Conservation (phyloP, 2,329 filamentous ascomycete genomes). For the Calcarisporium arbuscula region DNA sequence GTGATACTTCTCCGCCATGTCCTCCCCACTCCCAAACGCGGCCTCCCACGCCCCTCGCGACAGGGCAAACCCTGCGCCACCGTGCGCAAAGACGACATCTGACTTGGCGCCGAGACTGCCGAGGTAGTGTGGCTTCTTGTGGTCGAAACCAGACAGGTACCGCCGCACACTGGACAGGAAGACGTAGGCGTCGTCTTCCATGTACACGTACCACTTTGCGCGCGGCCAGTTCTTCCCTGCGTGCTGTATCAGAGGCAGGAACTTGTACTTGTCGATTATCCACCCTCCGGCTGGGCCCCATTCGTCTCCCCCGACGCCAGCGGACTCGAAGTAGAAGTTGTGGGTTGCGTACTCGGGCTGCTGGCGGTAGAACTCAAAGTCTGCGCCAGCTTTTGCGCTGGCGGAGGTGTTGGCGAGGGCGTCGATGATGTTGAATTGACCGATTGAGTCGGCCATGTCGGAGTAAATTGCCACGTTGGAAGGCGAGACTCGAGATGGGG, state of each 20-base stretch:
- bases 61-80: constrained; percentile 17
- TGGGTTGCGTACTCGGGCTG: constrained; percentile 16
- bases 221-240: constrained; percentile 15
- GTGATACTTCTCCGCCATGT: constrained; percentile 14
- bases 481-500: constrained; percentile 8
- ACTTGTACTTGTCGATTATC: constrained; percentile 22
- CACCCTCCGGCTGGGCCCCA: constrained; percentile 17
- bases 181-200: constrained; percentile 19
- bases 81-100: constrained; percentile 17
- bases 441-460: constrained; percentile 13
- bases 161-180: constrained; percentile 15
- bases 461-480: constrained; percentile 18
- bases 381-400: constrained; percentile 9
- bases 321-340: constrained; percentile 16
- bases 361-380: constrained; percentile 18
- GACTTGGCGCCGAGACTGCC: constrained; percentile 18
- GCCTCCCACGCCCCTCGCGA: constrained; percentile 18
- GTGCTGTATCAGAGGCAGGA: constrained; percentile 17
- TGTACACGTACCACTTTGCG: constrained; percentile 20
- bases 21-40: constrained; percentile 13
- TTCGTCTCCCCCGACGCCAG: constrained; percentile 16
- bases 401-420: constrained; percentile 16
- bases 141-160: constrained; percentile 15
- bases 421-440: constrained; percentile 14
- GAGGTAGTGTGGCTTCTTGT: constrained; percentile 14